These are phyloP conservation scores for Rhinocladiella similis DNA, from an alignment of 2,329 filamentous ascomycete species.

Conservation along the genomic window DNA sequence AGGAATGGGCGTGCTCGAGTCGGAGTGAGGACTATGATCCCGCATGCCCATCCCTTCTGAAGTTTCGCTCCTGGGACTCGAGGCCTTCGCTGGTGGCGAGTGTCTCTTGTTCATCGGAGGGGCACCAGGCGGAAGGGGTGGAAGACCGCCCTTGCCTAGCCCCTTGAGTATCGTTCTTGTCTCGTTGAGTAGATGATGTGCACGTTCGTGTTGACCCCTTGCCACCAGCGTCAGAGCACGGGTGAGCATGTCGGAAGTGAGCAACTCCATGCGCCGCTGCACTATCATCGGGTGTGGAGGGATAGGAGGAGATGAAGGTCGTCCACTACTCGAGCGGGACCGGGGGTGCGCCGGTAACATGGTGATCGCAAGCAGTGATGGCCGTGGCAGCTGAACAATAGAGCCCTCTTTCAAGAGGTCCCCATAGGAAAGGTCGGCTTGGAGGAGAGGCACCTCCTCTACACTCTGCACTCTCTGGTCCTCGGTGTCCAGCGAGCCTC, in stretches of 20 bases:
- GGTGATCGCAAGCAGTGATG: conserved; percentile 89
- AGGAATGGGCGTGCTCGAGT: conserved; percentile 44
- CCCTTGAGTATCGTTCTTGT: conserved; percentile 95
- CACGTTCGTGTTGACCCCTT: conserved; percentile 88
- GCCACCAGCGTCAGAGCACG: conserved; percentile 87
- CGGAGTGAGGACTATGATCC: conserved; percentile 38
- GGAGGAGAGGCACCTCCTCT: conserved; percentile 91
- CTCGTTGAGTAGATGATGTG: conserved; percentile 87
- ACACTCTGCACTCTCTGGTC: conserved; percentile 81
- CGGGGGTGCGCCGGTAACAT: conserved; percentile 73
- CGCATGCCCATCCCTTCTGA: conserved; percentile 36
- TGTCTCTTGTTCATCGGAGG: conserved; percentile 39
- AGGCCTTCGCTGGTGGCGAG: conserved; percentile 38
- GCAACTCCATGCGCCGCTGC: conserved; percentile 92
- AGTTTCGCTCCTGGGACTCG: conserved; percentile 36
- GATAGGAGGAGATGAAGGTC: conserved; percentile 70
- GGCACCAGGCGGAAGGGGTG: conserved; percentile 73
- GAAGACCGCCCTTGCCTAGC: conserved; percentile 89
- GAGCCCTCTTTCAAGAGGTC: conserved; percentile 90
- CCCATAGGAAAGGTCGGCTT: conserved; percentile 90
- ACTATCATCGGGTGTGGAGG: conserved; percentile 94
- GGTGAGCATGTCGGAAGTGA: conserved; percentile 97
- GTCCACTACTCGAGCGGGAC: conserved; percentile 56
- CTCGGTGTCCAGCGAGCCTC: conserved; percentile 82
- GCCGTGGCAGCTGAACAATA: conserved; percentile 80